A percentile compares a stretch with the other conserved stretches of the same genome.
These are phyloP conservation scores for Coniosporium tulheliwenetii DNA, from an alignment of 2,329 filamentous ascomycete species.

Conservation along the genomic window DNA sequence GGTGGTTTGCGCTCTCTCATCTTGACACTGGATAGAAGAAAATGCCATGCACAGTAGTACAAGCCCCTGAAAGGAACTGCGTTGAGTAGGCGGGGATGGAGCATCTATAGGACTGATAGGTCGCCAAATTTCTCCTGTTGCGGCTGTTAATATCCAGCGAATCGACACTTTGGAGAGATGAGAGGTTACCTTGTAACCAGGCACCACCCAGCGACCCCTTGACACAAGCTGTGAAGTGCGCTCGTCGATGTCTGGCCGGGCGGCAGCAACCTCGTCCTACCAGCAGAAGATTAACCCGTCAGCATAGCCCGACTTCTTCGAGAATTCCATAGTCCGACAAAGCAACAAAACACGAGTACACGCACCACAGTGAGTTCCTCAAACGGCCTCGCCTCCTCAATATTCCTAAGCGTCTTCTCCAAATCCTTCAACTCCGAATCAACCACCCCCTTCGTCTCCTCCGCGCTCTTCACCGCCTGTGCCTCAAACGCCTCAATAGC, in stretches of 20 bases:
- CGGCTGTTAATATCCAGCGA: constrained; percentile 28
- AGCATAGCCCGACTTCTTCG: neutral
- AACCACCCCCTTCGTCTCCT: constrained; percentile 92
- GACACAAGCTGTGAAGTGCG: constrained; percentile 88
- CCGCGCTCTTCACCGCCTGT: constrained; percentile 90
- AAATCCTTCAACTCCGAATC: constrained; percentile 89
- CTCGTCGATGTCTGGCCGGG: constrained; percentile 93
- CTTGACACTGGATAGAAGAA: no score
- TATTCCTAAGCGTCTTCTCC: constrained; percentile 90
- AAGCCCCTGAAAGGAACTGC: no score
- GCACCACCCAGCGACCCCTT: constrained; percentile 96
- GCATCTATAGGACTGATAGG: constrained; percentile 76
- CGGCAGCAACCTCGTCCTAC: constrained; percentile 86
- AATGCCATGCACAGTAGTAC: no score
- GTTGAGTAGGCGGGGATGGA: neutral
- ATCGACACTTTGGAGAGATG: neutral
- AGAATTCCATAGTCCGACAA: neutral
- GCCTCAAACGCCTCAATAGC: constrained; percentile 96
- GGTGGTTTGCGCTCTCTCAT: no score
- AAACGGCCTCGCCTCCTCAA: constrained; percentile 88
- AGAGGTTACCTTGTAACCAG: constrained; percentile 84
- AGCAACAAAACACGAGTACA: constrained; percentile 17
- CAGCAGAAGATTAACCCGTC: constrained; percentile 1
- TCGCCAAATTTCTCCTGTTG: constrained; percentile 95
- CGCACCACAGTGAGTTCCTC: constrained; percentile 94